Percentiles rank a stretch among this genome's conserved stretches.
These are phyloP conservation scores for Thielaviopsis euricoi DNA, from an alignment of 2,329 filamentous ascomycete species.

Conservation along the genomic window DNA sequence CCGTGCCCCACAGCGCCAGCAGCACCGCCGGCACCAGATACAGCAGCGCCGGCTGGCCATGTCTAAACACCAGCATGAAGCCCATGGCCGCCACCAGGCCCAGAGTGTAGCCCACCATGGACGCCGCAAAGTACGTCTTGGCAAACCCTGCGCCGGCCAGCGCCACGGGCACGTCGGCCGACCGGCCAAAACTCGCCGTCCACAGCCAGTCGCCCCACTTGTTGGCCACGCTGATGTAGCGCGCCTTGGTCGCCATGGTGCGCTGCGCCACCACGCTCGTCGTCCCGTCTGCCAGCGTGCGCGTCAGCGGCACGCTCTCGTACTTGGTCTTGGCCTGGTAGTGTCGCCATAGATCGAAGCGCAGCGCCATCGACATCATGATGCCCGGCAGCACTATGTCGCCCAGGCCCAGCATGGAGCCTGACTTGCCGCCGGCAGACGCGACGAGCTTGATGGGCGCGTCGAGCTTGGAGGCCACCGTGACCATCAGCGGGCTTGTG, in stretches of 20 bases:
- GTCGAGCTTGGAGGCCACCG: conserved; percentile 75
- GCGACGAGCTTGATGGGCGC: conserved; percentile 88
- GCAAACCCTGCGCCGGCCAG: conserved; percentile 33
- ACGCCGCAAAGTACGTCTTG: conserved; percentile 74
- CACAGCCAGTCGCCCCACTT: conserved; percentile 77
- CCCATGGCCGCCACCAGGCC: conserved; percentile 64
- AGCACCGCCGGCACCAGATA: conserved; percentile 85
- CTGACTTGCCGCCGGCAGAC: conserved; percentile 45
- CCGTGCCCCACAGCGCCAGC: conserved; percentile 58
- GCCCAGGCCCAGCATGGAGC: conserved; percentile 78
- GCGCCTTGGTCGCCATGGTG: conserved; percentile 31
- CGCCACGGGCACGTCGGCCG: background rate
- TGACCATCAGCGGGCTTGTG: conserved; percentile 62
- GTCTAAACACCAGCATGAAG: conserved; percentile 61
- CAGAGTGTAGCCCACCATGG: conserved; percentile 56
- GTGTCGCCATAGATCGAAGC: conserved; percentile 79
- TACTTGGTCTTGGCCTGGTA: conserved; percentile 53
- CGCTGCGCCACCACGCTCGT: conserved; percentile 20
- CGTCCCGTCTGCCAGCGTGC: conserved; percentile 14
- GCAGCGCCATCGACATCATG: conserved; percentile 69
- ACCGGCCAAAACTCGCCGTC: conserved; percentile 25
- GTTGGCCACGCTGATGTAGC: conserved; percentile 44
- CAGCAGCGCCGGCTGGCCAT: conserved; percentile 76
- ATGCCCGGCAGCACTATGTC: conserved; percentile 89
- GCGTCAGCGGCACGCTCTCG: conserved; percentile 12